Evolutionary conservation across 2,329 filamentous ascomycete species (phyloP).

Genomic region (Fusarium incarnatum): DNA sequence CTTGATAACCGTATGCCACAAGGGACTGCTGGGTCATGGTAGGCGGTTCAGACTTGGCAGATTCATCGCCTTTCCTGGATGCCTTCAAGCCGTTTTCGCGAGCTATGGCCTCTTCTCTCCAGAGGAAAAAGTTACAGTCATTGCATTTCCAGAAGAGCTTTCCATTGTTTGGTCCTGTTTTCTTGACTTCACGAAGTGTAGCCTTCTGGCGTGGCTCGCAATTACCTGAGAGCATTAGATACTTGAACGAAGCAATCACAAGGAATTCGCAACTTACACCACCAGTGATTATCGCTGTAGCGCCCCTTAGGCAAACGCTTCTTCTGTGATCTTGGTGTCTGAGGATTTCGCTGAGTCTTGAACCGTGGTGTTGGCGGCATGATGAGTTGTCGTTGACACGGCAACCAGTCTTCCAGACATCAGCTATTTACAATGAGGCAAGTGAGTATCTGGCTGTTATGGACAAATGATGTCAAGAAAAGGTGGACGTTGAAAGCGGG

Average conservation of each 20-base stretch:
- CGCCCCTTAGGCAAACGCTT: conserved; percentile 50
- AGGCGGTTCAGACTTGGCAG: conserved; percentile 44
- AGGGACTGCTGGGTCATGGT: conserved; percentile 47
- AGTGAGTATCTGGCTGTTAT: neutral
- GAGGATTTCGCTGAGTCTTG: conserved; percentile 23
- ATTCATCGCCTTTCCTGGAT: conserved; percentile 16
- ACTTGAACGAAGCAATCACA: neutral
- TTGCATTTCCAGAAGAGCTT: conserved; percentile 58
- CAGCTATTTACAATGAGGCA: neutral
- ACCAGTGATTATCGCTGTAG: conserved; percentile 52
- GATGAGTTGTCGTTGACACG: conserved; percentile 3
- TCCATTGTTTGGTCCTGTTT: conserved; percentile 55
- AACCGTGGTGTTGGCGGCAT: conserved; percentile 36
- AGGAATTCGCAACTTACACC: conserved; percentile 48
- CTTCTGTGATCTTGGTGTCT: conserved; percentile 46
- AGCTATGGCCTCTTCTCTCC: conserved; percentile 54
- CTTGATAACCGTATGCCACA: conserved; percentile 48
- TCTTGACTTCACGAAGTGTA: conserved; percentile 52
- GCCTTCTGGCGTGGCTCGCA: conserved; percentile 56
- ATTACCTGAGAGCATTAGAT: conserved; percentile 51
- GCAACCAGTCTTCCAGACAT: neutral
- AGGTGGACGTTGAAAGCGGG: conserved; percentile 15
- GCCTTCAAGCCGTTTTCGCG: conserved; percentile 45
- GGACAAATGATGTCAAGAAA: neutral
- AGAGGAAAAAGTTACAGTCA: conserved; percentile 60